These are phyloP conservation scores for Phialocephala subalpina DNA, from an alignment of 2,329 filamentous ascomycete genomes.

Conservation along the genomic window DNA sequence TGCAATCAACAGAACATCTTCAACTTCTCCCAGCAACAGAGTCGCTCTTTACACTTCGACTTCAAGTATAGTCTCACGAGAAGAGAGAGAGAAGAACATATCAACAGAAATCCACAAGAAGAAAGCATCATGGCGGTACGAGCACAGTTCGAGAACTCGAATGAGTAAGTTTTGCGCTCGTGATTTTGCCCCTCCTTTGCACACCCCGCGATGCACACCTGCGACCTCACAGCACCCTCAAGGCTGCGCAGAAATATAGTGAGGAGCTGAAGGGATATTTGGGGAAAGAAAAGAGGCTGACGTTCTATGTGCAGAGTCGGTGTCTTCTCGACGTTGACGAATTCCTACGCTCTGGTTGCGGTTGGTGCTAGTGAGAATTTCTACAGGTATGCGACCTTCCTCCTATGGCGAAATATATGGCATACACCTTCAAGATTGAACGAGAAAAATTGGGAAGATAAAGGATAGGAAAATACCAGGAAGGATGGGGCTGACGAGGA, in stretches of 20 bases:
- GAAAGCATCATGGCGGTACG: constrained; percentile 67
- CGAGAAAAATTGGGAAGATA: not conserved
- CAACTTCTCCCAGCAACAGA: not conserved
- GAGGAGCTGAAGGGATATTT: not conserved
- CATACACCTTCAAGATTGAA: not conserved
- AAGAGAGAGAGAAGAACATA: constrained; percentile 15
- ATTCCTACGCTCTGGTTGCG: constrained; percentile 94
- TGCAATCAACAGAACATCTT: not conserved
- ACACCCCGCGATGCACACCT: constrained; percentile 17
- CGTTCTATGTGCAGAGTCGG: constrained; percentile 73
- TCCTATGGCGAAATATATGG: not conserved
- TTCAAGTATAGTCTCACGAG: not conserved
- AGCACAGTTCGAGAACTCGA: constrained; percentile 87
- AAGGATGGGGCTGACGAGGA: constrained; percentile 23
- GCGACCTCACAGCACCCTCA: not conserved
- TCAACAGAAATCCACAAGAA: constrained; percentile 4
- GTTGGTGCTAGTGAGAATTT: constrained; percentile 98
- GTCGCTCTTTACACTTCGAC: not conserved
- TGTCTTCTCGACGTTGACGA: constrained; percentile 96
- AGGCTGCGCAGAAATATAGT: not conserved
- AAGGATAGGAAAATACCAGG: constrained; percentile 1
- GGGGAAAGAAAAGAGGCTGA: constrained; percentile 16
- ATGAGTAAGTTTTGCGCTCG: constrained; percentile 69
- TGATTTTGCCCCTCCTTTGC: constrained; percentile 24
- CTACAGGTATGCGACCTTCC: constrained; percentile 71